These are phyloP conservation scores for Penicillium bovifimosum DNA, from an alignment of 495 filamentous ascomycete species.

Conservation along the genomic window DNA sequence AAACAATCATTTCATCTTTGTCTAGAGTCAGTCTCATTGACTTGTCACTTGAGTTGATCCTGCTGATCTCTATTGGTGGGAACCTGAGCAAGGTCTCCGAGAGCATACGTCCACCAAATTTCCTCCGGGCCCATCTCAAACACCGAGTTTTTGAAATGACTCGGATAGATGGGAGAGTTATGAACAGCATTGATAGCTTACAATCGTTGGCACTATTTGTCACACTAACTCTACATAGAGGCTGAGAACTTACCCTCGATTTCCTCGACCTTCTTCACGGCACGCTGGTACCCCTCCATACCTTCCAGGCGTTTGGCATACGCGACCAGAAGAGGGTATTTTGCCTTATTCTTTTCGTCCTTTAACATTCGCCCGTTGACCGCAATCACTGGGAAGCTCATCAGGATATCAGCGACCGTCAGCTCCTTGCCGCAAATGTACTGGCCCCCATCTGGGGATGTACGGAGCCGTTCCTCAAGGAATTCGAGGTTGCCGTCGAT, in stretches of 20 bases:
- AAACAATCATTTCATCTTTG: background rate
- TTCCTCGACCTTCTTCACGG: constrained; percentile 55
- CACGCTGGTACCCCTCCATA: constrained; percentile 56
- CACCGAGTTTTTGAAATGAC: background rate
- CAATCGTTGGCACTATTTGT: background rate
- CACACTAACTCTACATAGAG: constrained; percentile 22
- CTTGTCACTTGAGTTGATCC: background rate
- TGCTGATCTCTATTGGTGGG: background rate
- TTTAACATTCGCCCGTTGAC: constrained; percentile 40
- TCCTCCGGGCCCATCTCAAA: background rate
- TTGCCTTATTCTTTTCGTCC: constrained; percentile 45
- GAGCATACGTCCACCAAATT: constrained; percentile 1
- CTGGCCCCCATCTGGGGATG: constrained; percentile 54
- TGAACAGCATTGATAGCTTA: background rate
- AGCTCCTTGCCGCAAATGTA: constrained; percentile 69
- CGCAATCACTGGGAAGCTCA: constrained; percentile 67
- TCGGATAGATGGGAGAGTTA: background rate
- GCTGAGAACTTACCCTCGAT: constrained; percentile 52
- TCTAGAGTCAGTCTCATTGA: background rate
- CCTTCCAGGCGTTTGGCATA: constrained; percentile 60
- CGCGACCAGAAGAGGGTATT: constrained; percentile 54
- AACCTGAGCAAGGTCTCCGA: background rate
- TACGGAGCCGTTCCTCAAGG: constrained; percentile 64
- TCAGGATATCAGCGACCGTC: constrained; percentile 74
- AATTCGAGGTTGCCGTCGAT: constrained; percentile 62